Conservation (phyloP, 495 filamentous ascomycete species). For the Tuber aestivum region DNA sequence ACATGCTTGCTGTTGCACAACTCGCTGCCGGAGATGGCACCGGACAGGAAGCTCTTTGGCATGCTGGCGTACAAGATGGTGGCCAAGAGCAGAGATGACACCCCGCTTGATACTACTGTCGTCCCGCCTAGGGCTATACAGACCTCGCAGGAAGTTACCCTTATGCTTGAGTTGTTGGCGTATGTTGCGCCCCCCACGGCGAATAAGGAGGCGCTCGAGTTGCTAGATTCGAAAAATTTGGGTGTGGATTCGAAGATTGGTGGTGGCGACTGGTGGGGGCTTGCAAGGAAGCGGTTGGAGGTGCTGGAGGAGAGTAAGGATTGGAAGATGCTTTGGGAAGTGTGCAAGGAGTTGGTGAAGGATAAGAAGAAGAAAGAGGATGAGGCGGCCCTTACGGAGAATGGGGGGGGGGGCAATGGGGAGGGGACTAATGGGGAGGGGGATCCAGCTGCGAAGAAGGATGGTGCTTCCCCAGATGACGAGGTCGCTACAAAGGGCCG, state of each 20-base stretch:
- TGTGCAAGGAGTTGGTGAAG: slow-evolving; percentile 46
- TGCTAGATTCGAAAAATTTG: slow-evolving; percentile 51
- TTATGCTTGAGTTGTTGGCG: slow-evolving; percentile 52
- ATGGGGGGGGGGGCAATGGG: slow-evolving; percentile 21
- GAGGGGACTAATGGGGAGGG: slow-evolving; percentile 15
- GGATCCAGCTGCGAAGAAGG: slow-evolving; percentile 6
- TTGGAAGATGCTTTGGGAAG: slow-evolving; percentile 50
- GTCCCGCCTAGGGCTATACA: slow-evolving; percentile 51
- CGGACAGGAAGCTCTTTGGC: slow-evolving; percentile 53
- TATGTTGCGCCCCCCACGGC: slow-evolving; percentile 32
- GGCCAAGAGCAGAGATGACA: slow-evolving; percentile 53
- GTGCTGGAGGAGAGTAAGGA: slow-evolving; percentile 46
- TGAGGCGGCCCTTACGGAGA: slow-evolving; percentile 23
- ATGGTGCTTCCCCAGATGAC: slow-evolving; percentile 17
- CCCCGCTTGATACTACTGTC: slow-evolving; percentile 45
- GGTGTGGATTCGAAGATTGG: slow-evolving; percentile 51
- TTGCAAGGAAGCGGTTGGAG: slow-evolving; percentile 49
- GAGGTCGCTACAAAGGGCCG: slow-evolving; percentile 38
- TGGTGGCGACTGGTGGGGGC: slow-evolving; percentile 50
- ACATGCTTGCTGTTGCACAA: slow-evolving; percentile 46
- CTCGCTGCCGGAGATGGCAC: slow-evolving; percentile 45
- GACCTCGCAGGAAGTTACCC: slow-evolving; percentile 52
- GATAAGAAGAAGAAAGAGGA: slow-evolving; percentile 44
- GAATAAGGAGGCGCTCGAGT: slow-evolving; percentile 48
- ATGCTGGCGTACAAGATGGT: slow-evolving; percentile 56